Evolutionary conservation across 2,329 filamentous ascomycete species (phyloP), one percentile per base, ranked within the genome.

Genomic region (Cladorrhinum sp.): DNA sequence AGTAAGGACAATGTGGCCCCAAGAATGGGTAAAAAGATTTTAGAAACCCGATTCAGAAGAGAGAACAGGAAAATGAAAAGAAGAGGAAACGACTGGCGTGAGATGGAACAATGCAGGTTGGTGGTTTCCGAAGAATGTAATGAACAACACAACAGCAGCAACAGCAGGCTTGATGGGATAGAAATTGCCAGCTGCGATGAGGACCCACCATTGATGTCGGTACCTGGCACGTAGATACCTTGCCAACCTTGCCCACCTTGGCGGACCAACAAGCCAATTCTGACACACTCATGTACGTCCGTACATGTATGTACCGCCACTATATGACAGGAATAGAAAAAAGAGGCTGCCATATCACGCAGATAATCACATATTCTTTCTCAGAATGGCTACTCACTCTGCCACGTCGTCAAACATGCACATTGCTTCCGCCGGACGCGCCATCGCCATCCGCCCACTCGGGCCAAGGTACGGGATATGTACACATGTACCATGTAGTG

Each of bases 381-480:
- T 36, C 32, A 36, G 10, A 4, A 36, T 12, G 3, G 8, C 41
- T 45, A 20, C 41, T 22, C 3, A 10, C n/a, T 22, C 41, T 45
- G 41, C 41, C 41, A 45, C 41, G 41, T 45, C 41, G 41, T 36
- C 32, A 36, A 45, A 45, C 18, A 18, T 45, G 41, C 41, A 45
- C 3, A 45, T 45, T 22, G 10, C 18, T 4, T 45, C 41, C 20
- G 41, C 41, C 6, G 41, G 41, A 45, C 41, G 41, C 41, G 41
- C 41, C 7, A 59, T 64, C 41, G 41, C 41, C 7, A 59, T 64
- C 48, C 67, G 67, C 45, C 61, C 61, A 29, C 66, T 68, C 29
- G 66, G 65, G 50, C 60, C 59, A 13, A 57, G 52, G 64, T 65
- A 58, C 41, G 41, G 41, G 10, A 45, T 45, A 5, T 18, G 59